Conservation (phyloP, 2,329 filamentous ascomycete species). For the Coniochaeta ligniaria region DNA sequence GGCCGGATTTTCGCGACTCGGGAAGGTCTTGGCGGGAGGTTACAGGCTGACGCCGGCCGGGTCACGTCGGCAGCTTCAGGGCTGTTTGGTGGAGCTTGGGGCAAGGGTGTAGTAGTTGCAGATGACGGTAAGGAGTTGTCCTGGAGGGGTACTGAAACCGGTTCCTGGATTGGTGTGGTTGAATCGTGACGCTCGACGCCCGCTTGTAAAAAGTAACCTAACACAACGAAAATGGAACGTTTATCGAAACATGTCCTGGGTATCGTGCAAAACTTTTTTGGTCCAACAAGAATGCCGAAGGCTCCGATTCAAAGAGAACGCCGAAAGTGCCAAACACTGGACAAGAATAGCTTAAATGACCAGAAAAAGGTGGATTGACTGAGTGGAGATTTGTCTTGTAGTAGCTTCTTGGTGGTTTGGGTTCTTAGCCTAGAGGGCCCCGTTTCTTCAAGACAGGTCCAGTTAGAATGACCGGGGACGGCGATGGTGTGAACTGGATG, state of each 20-base stretch:
- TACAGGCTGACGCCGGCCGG: not conserved
- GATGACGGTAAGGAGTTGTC: not conserved
- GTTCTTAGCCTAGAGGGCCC: not conserved
- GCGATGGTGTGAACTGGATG: not conserved
- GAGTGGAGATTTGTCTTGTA: constrained; percentile 22
- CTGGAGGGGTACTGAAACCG: not conserved
- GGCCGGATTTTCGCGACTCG: not conserved
- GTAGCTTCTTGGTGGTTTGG: not conserved
- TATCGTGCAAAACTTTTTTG: constrained; percentile 11
- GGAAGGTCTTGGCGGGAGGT: not conserved
- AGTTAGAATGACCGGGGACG: not conserved
- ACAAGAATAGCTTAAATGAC: not conserved
- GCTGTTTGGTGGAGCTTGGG: not conserved
- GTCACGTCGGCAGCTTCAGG: not conserved
- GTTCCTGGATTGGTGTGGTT: not conserved
- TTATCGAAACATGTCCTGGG: constrained; percentile 19
- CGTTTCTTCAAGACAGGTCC: not conserved
- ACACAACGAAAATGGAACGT: constrained; percentile 9
- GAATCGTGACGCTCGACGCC: not conserved
- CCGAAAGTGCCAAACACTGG: not conserved
- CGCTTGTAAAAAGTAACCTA: not conserved
- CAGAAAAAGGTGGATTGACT: constrained; percentile 18
- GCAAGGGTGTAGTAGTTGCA: not conserved
- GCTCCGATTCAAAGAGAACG: constrained; percentile 12
- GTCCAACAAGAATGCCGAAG: constrained; percentile 11